These are phyloP conservation scores for Skeletonema tropicum DNA, from an alignment of 108 stramenopile genomes.

Conservation along the genomic window DNA sequence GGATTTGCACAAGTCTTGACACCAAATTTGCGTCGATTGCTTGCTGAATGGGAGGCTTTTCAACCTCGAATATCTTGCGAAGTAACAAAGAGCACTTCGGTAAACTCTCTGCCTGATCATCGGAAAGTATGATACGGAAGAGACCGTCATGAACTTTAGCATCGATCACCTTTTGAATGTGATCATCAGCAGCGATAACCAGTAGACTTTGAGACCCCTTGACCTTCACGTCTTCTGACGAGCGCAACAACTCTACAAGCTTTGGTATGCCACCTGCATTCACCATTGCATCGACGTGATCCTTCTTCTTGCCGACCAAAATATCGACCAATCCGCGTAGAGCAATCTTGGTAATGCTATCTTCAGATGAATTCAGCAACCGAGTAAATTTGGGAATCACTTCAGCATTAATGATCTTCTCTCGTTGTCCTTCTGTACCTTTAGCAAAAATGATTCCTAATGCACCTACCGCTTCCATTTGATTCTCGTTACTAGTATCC, in stretches of 20 bases:
- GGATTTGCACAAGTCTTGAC: background rate
- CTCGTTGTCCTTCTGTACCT: background rate
- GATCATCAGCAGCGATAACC: background rate
- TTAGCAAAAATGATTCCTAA: background rate
- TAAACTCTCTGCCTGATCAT: background rate
- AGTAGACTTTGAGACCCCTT: background rate
- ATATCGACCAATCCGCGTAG: background rate
- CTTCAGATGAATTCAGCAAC: background rate
- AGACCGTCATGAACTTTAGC: background rate
- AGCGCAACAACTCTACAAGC: background rate
- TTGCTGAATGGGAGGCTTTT: background rate
- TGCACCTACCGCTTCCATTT: background rate
- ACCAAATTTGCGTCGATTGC: background rate
- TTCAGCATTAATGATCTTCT: background rate
- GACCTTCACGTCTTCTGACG: background rate
- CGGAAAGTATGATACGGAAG: background rate
- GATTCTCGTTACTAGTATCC: no score
- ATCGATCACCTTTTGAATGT: slow-evolving; percentile 1
- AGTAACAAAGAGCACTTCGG: background rate
- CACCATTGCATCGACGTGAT: background rate
- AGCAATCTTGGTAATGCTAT: background rate
- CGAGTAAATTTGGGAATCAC: background rate
- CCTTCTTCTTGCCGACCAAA: background rate
- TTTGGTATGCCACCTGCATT: background rate
- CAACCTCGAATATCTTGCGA: background rate